Base-by-base conservation (phyloP, 768 basidiomycete species). In the Termitomyces sp. region DNA sequence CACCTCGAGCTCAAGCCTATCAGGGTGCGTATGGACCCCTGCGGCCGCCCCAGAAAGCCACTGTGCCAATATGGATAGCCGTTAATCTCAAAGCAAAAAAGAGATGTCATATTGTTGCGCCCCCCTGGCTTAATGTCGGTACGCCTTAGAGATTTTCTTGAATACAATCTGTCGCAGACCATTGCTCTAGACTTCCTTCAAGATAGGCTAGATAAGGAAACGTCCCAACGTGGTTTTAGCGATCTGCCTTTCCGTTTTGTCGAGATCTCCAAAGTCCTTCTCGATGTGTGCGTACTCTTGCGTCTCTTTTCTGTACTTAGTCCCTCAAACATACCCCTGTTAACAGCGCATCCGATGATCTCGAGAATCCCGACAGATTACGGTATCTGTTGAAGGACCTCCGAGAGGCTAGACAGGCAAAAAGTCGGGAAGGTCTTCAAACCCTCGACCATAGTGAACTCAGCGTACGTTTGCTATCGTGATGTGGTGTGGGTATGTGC, bases 41-140 rank as follows among this genome's bases (percentile, higher is more conserved):
- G 51, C 78, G 87, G 6, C 95, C 97, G 1, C 96, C 96, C 5
- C 80, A 83, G 55, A 88, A 89, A 68, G 79, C 87, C 37, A 80
- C 80, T 60, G 83, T 98, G n/a, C 97, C 97, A 1, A 74, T 98
- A 3, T 99, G 97, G 97, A 87, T 99, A 77, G 97, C 96, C 0
- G 74, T 90, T 2, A 93, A 96, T 65, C 75, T 98, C 48, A 99
- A 99, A 72, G 68, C 86, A 65, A 97, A 98, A 77, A 89, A 90
- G 68, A 95, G 94, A 70, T 98, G 96, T 58, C 85, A 91, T 61
- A 93, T 99, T 48, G 78, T 98, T 14, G 79, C 93, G 1, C 97
- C 97, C 3, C 77, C 80, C 30, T 99, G 97, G 97, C 75, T 99
- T 28, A 83, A 76, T 59, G 81, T 90, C 41, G 93, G 93, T 95